phyloP scores from a whole-genome alignment of 2,329 filamentous ascomycete genomes.

The Dactylellina drechsleri region DNA sequence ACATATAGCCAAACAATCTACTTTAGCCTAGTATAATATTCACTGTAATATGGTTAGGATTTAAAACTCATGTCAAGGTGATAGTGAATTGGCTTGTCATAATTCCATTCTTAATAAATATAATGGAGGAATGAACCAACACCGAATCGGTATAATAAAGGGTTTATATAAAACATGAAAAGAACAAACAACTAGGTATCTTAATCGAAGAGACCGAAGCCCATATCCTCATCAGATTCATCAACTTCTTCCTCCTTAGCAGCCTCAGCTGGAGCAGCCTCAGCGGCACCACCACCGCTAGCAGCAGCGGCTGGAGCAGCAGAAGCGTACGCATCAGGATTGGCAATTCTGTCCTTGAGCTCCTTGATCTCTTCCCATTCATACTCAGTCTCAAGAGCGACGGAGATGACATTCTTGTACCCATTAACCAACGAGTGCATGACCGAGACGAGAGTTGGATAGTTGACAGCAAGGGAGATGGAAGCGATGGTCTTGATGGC shows the following conservation, averaged over 20 bases:
- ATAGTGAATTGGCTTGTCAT: conserved; percentile 19
- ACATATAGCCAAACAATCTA: too few species aligned
- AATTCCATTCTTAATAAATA: conserved; percentile 51
- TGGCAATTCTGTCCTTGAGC: conserved; percentile 99
- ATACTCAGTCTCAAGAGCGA: conserved; percentile 83
- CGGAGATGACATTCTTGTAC: conserved; percentile 95
- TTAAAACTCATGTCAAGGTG: background rate
- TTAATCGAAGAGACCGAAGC: conserved; percentile 83
- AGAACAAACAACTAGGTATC: conserved; percentile 24
- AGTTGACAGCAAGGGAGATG: conserved; percentile 91
- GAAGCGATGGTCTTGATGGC: conserved; percentile 87
- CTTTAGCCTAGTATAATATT: too few species aligned
- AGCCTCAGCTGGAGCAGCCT: conserved; percentile 68
- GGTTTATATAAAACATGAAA: conserved; percentile 44
- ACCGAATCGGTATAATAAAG: conserved; percentile 23
- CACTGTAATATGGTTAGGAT: too few species aligned
- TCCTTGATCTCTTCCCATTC: conserved; percentile 95
- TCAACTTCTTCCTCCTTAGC: conserved; percentile 73
- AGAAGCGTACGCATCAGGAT: conserved; percentile 94
- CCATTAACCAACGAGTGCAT: conserved; percentile 95
- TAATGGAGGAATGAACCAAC: conserved; percentile 33
- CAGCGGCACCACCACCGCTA: conserved; percentile 66
- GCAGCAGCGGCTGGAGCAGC: conserved; percentile 77
- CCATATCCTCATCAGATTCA: conserved; percentile 65
- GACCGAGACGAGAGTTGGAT: conserved; percentile 94